Conservation (phyloP, 768 basidiomycete genomes). For the Trametes coccinea region DNA sequence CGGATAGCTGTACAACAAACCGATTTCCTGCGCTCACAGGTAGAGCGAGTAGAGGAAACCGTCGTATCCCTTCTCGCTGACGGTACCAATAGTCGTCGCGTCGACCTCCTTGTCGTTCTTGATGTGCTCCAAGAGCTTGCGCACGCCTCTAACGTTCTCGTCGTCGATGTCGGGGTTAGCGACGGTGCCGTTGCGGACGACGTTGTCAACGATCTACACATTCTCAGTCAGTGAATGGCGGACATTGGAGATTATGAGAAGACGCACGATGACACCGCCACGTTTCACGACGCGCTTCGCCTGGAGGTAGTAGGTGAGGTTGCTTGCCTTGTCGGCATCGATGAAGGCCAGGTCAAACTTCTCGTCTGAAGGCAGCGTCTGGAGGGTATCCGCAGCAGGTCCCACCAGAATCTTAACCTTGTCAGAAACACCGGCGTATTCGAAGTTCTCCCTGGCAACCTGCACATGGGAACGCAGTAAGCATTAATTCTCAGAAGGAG, state of each 20-base stretch:
- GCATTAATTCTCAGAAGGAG: not conserved
- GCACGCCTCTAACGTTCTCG: slow-evolving; percentile 44
- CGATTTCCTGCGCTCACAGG: slow-evolving; percentile 6
- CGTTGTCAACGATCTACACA: slow-evolving; percentile 59
- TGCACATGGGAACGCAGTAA: slow-evolving; percentile 24
- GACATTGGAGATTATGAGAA: not conserved
- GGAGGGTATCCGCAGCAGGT: slow-evolving; percentile 51
- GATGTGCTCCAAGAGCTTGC: slow-evolving; percentile 45
- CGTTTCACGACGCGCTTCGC: slow-evolving; percentile 59
- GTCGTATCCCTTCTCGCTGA: slow-evolving; percentile 37
- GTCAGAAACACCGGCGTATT: slow-evolving; percentile 48
- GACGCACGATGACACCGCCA: slow-evolving; percentile 61
- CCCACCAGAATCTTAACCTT: slow-evolving; percentile 55
- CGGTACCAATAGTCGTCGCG: slow-evolving; percentile 38
- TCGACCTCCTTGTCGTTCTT: slow-evolving; percentile 48
- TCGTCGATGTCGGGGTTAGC: slow-evolving; percentile 34
- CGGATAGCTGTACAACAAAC: not conserved
- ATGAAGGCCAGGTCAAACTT: slow-evolving; percentile 72
- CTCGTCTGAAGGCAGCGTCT: slow-evolving; percentile 44
- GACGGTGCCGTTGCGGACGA: slow-evolving; percentile 51
- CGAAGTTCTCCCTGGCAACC: slow-evolving; percentile 61
- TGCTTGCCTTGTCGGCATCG: slow-evolving; percentile 67
- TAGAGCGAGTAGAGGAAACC: slow-evolving; percentile 32
- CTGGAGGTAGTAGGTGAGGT: slow-evolving; percentile 56
- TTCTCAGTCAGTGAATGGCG: not conserved